Percentiles rank a stretch among this genome's conserved stretches.
phyloP scores from a whole-genome alignment of 176 grass and related monocot species.

The Cenchrus fungigraminus region DNA sequence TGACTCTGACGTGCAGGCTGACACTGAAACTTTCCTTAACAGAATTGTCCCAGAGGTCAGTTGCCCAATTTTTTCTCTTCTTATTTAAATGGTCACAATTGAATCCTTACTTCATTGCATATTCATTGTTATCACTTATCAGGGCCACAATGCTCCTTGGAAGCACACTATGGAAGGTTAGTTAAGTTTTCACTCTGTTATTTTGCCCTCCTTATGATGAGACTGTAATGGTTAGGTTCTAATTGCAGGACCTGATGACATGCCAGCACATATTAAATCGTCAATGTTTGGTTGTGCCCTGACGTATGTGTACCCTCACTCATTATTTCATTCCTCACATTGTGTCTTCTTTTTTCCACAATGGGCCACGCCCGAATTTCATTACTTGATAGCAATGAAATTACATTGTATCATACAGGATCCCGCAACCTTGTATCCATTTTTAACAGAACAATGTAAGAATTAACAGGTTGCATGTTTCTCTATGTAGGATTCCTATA shows the following conservation, averaged over 20 bases:
- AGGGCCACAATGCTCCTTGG: conserved; percentile 95
- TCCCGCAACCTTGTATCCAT: too few relatives aligned
- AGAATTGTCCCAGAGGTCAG: conserved; percentile 88
- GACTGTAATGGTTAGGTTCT: conserved; percentile 33
- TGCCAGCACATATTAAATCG: conserved; percentile 99
- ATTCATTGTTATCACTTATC: conserved; percentile 49
- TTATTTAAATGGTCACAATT: conserved; percentile 10
- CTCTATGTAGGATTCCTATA: conserved; percentile 80
- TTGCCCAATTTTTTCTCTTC: background rate
- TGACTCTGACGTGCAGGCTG: conserved; percentile 85
- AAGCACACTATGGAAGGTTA: conserved; percentile 96
- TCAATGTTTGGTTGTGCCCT: conserved; percentile 98
- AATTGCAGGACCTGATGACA: conserved; percentile 94
- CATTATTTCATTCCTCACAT: background rate
- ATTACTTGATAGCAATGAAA: too few relatives aligned
- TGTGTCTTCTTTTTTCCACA: background rate
- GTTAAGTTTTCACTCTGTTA: background rate
- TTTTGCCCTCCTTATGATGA: conserved; percentile 2
- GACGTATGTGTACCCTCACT: conserved; percentile 60
- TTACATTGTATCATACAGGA: too few relatives aligned
- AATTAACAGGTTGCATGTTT: conserved; percentile 17
- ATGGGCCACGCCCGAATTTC: too few relatives aligned
- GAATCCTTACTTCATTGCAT: conserved; percentile 23
- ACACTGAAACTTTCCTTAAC: conserved; percentile 95
- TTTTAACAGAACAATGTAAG: too few relatives aligned